phyloP scores from a whole-genome alignment of 768 basidiomycete genomes.

The Pleurotus cornucopiae region DNA sequence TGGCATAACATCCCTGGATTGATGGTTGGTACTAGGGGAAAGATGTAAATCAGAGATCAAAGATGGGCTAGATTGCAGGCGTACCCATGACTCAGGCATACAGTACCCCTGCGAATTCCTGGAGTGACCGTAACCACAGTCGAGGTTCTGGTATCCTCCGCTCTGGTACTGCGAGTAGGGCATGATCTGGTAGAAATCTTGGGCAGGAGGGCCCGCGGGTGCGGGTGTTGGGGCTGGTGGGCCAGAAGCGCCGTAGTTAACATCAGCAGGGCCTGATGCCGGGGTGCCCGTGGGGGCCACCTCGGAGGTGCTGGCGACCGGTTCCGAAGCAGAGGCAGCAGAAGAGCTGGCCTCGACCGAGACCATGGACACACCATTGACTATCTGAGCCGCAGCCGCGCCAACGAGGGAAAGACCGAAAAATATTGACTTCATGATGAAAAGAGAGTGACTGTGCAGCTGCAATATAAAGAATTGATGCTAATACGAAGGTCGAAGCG shows the following conservation, averaged over 20 bases:
- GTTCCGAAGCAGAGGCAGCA: conserved; percentile 15
- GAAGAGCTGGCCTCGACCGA: conserved; percentile 16
- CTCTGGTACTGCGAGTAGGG: conserved; percentile 55
- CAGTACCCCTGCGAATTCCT: conserved; percentile 57
- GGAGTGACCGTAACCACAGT: conserved; percentile 68
- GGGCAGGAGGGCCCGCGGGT: conserved; percentile 26
- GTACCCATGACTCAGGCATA: conserved; percentile 53
- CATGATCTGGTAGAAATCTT: conserved; percentile 43
- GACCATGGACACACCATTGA: conserved; percentile 41
- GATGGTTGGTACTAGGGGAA: conserved; percentile 30
- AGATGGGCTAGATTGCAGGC: conserved; percentile 16
- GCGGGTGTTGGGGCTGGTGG: conserved; percentile 24
- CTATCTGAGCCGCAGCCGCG: conserved; percentile 54
- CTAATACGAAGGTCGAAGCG: conserved; percentile 27
- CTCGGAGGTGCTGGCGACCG: conserved; percentile 17
- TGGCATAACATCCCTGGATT: conserved; percentile 56
- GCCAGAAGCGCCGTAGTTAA: conserved; percentile 25
- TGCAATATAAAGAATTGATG: conserved; percentile 23
- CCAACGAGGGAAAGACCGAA: conserved; percentile 55
- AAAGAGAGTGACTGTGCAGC: conserved; percentile 34
- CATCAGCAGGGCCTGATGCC: conserved; percentile 10
- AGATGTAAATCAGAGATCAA: neutral
- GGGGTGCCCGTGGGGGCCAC: conserved; percentile 20
- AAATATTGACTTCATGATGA: conserved; percentile 62
- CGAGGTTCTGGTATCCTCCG: conserved; percentile 63